Base-by-base conservation (phyloP, 225 moss, liverwort and hornwort species). In the Straminergon stramineum region DNA sequence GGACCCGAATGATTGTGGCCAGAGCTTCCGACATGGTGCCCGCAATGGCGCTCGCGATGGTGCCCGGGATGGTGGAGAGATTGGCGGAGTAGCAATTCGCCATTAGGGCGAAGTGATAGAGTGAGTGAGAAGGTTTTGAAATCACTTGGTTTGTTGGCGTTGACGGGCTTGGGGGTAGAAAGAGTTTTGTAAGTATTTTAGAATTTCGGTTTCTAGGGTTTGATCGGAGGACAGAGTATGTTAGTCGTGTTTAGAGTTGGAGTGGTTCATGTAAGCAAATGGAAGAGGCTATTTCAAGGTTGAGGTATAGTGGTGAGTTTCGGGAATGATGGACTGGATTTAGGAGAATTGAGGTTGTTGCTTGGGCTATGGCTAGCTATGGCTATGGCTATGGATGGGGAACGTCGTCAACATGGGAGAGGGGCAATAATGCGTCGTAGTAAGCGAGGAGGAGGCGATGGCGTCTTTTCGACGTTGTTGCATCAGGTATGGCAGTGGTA, bases 371-470 rank as follows among this genome's bases (percentile, higher is more conserved):
- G 90, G 88, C 81, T 57, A 88, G 89, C 89, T 56, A 89, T 91
- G 91, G 89, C 89, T 55, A 89, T 91, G 91, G 87, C 79, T 56
- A 84, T 84, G 91, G 84, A 89, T 64, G 87, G 87, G 70, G 57
- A 58, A 74, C 73, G 51, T 55, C 64, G 66, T 43, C 81, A 57
- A n/a, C 85, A 85, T 82, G 68, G 39, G 43, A 35, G 35, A 51
- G 76, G 52, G 41, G 45, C 82, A 82, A 73, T 88, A 71, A 82
- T 92, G 88, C 85, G 92, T 37, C 88, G 43, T 16, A 88, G 68
- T 20, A 62, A 67, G 68, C 87, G 85, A 87, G 75, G 65, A 37
- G 67, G 75, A 24, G 52, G 87, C 17, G 92, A 90, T 75, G 90
- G 90, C 61, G 56, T 92, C 69, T 85, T 90, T 53, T 90, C 85